Percentiles rank a stretch among this genome's conserved stretches.
These are phyloP conservation scores for Arthromyces matolae DNA, from an alignment of 768 basidiomycete species.

Conservation along the genomic window DNA sequence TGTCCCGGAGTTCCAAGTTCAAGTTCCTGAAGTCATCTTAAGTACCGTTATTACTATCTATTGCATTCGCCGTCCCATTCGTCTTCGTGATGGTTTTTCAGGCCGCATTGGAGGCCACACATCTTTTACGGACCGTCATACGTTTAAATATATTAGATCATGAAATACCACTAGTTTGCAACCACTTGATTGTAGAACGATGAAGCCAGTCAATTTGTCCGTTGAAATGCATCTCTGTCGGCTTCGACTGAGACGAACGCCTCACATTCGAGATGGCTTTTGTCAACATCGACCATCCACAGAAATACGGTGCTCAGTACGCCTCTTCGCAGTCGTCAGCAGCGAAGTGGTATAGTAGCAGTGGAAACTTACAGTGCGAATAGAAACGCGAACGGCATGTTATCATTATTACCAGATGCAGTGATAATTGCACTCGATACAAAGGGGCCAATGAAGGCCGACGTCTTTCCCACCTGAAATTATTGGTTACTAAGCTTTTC, in stretches of 20 bases:
- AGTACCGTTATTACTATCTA: too few relatives aligned
- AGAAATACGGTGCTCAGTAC: constrained; percentile 54
- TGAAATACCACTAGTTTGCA: not conserved
- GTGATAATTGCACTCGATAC: constrained; percentile 74
- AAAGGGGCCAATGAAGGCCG: constrained; percentile 73
- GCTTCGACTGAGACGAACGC: constrained; percentile 41
- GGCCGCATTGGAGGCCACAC: too few relatives aligned
- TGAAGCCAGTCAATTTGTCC: too few relatives aligned
- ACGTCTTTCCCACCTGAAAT: constrained; percentile 63
- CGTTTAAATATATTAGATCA: not conserved
- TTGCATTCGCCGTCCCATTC: too few relatives aligned
- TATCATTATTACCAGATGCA: constrained; percentile 62
- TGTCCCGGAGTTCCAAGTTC: too few relatives aligned
- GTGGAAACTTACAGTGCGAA: constrained; percentile 54
- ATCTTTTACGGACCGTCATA: too few relatives aligned
- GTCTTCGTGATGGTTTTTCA: too few relatives aligned
- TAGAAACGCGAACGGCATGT: constrained; percentile 73
- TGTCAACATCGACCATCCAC: constrained; percentile 59
- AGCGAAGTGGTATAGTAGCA: not conserved
- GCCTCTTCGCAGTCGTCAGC: constrained; percentile 30
- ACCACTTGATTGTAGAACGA: too few relatives aligned
- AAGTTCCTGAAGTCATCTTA: too few relatives aligned
- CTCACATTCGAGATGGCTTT: constrained; percentile 61
- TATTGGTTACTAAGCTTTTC: not conserved
- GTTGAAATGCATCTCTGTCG: constrained; percentile 7